These are phyloP conservation scores for Ceratocystis ficicola DNA, from an alignment of 2,329 filamentous ascomycete species.

Conservation along the genomic window DNA sequence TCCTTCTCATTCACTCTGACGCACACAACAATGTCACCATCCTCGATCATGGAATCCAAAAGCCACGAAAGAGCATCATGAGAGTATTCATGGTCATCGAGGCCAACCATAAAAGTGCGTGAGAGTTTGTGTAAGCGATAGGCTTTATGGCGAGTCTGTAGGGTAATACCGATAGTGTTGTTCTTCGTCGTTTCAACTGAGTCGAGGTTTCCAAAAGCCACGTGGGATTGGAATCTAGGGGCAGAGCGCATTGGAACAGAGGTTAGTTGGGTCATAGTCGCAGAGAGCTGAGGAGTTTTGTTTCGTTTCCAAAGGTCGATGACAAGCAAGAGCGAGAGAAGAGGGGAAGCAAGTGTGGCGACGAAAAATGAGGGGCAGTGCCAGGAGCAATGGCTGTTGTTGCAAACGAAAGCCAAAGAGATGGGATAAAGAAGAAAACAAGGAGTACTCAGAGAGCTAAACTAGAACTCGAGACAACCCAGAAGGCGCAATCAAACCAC, in stretches of 20 bases:
- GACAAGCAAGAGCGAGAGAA: not conserved
- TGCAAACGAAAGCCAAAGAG: not conserved
- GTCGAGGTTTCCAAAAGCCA: conserved; percentile 49
- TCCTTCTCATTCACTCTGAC: conserved; percentile 79
- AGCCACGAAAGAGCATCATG: conserved; percentile 89
- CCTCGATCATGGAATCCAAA: conserved; percentile 80
- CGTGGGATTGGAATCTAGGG: conserved; percentile 45
- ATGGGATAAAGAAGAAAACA: not conserved
- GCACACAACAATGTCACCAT: conserved; percentile 87
- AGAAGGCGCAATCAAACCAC: not conserved
- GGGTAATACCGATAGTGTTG: conserved; percentile 58
- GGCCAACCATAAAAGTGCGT: conserved; percentile 79
- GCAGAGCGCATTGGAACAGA: not conserved
- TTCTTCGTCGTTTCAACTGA: conserved; percentile 47
- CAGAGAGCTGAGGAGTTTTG: not conserved
- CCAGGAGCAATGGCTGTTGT: not conserved
- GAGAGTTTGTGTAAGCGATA: conserved; percentile 71
- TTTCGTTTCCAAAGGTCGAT: not conserved
- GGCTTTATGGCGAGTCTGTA: conserved; percentile 76
- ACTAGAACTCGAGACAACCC: not conserved
- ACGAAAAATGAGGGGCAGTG: not conserved
- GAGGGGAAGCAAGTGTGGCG: conserved; percentile 10
- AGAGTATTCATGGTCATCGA: conserved; percentile 83
- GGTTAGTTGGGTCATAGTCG: conserved; percentile 20
- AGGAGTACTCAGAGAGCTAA: not conserved